A percentile compares a stretch with the other conserved stretches of the same genome.
phyloP scores from a whole-genome alignment of 805 yeast genomes.

The Ogataea paraovalis region DNA sequence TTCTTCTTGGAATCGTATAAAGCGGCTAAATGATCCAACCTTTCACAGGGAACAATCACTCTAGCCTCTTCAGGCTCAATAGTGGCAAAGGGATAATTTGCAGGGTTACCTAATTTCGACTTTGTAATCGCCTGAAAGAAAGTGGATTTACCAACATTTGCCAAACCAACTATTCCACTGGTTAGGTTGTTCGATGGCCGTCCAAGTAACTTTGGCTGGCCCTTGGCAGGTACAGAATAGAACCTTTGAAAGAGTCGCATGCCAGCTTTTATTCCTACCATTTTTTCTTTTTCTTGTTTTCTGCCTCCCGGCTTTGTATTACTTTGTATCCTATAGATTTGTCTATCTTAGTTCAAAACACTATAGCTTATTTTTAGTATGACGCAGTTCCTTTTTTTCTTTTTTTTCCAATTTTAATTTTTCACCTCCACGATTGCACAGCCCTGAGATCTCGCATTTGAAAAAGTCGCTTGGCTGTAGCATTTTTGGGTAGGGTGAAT shows the following conservation, averaged over 20 bases:
- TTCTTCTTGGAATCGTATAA: conserved; percentile 47
- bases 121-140: conserved; percentile 58
- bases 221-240: neutral
- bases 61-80: conserved; percentile 69
- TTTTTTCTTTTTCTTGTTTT: too few relatives aligned
- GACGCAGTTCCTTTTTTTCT: too few relatives aligned
- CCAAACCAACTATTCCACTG: conserved; percentile 55
- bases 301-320: too few relatives aligned
- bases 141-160: conserved; percentile 63
- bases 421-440: too few relatives aligned
- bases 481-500: too few relatives aligned
- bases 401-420: too few relatives aligned
- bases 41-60: conserved; percentile 47
- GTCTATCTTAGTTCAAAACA: too few relatives aligned
- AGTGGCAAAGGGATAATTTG: conserved; percentile 71
- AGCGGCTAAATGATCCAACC: conserved; percentile 43
- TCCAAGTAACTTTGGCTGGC: conserved; percentile 26
- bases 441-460: too few relatives aligned
- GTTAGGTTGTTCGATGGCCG: conserved; percentile 33
- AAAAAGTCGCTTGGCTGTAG: too few relatives aligned
- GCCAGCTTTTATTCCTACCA: too few relatives aligned
- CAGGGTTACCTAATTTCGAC: conserved; percentile 62
- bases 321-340: too few relatives aligned
- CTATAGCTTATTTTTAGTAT: too few relatives aligned
- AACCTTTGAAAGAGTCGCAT: neutral